Base-by-base conservation (phyloP, 2,329 filamentous ascomycete genomes). In the Ascochyta rabiei region DNA sequence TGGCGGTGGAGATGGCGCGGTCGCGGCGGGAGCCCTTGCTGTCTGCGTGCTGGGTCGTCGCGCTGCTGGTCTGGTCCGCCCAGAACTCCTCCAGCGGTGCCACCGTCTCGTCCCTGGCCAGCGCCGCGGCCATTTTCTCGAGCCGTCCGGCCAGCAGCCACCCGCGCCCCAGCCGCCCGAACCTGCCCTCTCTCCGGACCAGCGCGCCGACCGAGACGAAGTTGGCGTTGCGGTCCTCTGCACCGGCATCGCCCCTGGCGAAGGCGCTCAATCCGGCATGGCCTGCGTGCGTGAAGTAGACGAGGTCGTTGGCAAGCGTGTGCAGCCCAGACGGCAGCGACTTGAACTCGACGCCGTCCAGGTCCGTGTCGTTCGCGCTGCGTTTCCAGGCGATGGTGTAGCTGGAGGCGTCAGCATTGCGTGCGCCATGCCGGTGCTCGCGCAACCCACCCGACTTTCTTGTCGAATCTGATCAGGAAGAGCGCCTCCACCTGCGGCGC, bases 321-420 rank as follows among this genome's bases (percentile, higher is more conserved):
- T 99, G 95, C 44, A 97, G 77, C 21, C 95, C 95, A 0, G 93
- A 98, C 2, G 95, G 95, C 41, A 99, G 83, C 58, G 91, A 96
- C 77, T 97, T 98, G 83, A 92, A 99, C 77, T 99, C 95, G 68
- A 97, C 91, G 21, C 89, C 86, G 50, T 96, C 90, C 43, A 98
- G 84, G 75, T 84, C 82, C 77, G 93, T 82, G 43, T 85, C 87
- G 13, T 86, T 81, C 1, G 86, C 77, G 12, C 88, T 85, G 62
- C 85, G 86, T 75, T 96, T 91, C 95, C 95, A 98, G 31, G 86
- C 86, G 70, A 98, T 89, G 40, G 91, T 96, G 71, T 89, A 89
- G 62, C 86, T 88, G 68, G 9, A 21, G 28, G 6, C 34, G 47
- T 57, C 54, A 53, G 49, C 49, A 15, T 18, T 21, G 44, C 24